Evolutionary conservation across 371 early-diverging fungal genomes (phyloP).

Genomic region (Syncephalastrum sp.): DNA sequence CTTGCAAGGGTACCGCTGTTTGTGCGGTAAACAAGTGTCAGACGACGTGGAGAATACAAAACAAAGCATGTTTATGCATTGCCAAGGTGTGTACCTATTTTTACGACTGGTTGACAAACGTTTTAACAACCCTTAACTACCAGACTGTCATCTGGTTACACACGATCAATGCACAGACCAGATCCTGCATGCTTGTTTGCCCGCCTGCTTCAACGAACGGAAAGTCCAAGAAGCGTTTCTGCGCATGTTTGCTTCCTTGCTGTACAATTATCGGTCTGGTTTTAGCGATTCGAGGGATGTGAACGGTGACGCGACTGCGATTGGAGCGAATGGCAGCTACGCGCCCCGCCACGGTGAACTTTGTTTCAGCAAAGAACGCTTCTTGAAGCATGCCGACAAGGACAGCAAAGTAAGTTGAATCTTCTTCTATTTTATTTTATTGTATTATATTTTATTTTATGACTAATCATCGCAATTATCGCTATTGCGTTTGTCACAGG

Average conservation of each 20-base stretch:
- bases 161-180: conserved; percentile 61
- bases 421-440: not conserved
- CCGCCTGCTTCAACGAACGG: conserved; percentile 68
- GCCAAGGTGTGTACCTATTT: conserved; percentile 29
- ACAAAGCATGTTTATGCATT: conserved; percentile 37
- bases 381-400: conserved; percentile 64
- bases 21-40: conserved; percentile 37
- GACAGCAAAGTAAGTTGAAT: conserved; percentile 59
- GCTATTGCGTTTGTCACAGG: conserved; percentile 17
- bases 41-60: conserved; percentile 13
- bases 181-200: conserved; percentile 57
- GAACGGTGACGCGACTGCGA: conserved; percentile 7
- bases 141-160: conserved; percentile 55
- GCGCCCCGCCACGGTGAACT: conserved; percentile 22
- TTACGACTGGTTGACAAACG: conserved; percentile 5
- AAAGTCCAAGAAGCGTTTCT: conserved; percentile 71
- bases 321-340: conserved; percentile 10
- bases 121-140: conserved; percentile 1
- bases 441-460: too few species aligned
- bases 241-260: conserved; percentile 75
- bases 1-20: conserved; percentile 43
- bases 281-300: conserved; percentile 25
- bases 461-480: not conserved
- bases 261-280: conserved; percentile 69
- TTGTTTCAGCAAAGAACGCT: conserved; percentile 60